Evolutionary conservation across 164 flowering plant genomes (phyloP).

Genomic region (Tetracentron sinense): DNA sequence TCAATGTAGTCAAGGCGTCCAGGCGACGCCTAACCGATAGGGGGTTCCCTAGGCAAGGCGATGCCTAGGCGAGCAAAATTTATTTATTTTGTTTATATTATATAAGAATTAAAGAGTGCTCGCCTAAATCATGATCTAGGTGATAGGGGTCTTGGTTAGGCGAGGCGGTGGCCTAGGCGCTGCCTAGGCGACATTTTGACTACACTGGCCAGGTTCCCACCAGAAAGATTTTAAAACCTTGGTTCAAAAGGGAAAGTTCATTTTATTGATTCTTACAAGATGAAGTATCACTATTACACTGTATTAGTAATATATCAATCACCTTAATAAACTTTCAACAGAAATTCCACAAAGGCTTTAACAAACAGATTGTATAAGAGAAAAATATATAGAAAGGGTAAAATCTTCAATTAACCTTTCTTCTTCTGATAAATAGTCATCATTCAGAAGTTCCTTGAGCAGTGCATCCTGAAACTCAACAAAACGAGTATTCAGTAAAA

Average conservation of each 20-base stretch:
- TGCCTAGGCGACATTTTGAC: too few relatives aligned
- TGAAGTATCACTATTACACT: too few relatives aligned
- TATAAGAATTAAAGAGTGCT: too few relatives aligned
- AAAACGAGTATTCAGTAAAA: neutral
- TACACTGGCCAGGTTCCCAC: neutral
- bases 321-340: neutral
- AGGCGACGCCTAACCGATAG: too few relatives aligned
- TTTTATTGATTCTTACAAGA: neutral
- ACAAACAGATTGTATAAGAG: neutral
- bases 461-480: constrained; percentile 64
- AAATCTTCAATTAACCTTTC: constrained; percentile 54
- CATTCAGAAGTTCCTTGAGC: constrained; percentile 64
- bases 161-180: too few relatives aligned
- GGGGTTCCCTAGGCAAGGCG: too few relatives aligned
- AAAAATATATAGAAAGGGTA: neutral
- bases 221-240: neutral
- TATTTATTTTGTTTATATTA: too few relatives aligned
- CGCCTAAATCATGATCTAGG: too few relatives aligned
- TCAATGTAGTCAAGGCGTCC: too few relatives aligned
- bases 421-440: constrained; percentile 52
- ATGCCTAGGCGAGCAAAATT: too few relatives aligned
- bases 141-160: too few relatives aligned
- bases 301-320: neutral
- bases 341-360: neutral
- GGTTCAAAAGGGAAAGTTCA: neutral